Conservation (phyloP, 257 asterid genomes). For the Osmanthus fragrans region DNA sequence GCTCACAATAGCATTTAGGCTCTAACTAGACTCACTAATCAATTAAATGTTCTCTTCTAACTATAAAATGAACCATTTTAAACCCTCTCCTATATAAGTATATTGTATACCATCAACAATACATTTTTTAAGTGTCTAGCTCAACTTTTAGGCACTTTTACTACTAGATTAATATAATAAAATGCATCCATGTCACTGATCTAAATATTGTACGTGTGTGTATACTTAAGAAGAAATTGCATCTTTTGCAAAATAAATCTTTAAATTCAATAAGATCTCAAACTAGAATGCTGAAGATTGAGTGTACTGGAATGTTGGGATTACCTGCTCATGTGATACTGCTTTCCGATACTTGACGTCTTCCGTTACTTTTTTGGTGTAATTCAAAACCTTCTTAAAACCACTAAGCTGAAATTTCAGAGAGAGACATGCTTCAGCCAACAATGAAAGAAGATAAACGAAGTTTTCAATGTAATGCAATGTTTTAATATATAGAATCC, state of each 20-base stretch:
- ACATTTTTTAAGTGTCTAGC: slow-evolving; percentile 2
- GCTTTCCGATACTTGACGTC: slow-evolving; percentile 83
- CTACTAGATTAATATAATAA: not conserved
- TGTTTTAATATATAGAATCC: slow-evolving; percentile 14
- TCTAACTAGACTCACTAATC: not conserved
- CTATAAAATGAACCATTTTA: not conserved
- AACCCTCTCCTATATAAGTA: slow-evolving; percentile 7
- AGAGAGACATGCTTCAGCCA: slow-evolving; percentile 23
- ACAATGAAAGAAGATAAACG: not conserved
- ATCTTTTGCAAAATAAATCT: not conserved
- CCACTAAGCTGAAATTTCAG: slow-evolving; percentile 91
- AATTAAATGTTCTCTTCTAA: slow-evolving; percentile 10
- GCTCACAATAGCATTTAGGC: not conserved
- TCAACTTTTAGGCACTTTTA: not conserved
- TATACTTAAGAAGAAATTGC: not conserved
- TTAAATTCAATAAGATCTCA: not conserved
- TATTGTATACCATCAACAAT: not conserved
- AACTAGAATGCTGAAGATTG: slow-evolving; percentile 11
- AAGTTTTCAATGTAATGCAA: slow-evolving; percentile 4
- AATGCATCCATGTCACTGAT: not conserved
- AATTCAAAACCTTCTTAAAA: slow-evolving; percentile 94
- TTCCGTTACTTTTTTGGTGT: slow-evolving; percentile 80
- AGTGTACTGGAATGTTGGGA: slow-evolving; percentile 6
- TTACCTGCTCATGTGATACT: slow-evolving; percentile 97
- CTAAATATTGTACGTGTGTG: not conserved